Evolutionary conservation across 805 yeast species (phyloP).

Genomic region (Komagataella phaffii): DNA sequence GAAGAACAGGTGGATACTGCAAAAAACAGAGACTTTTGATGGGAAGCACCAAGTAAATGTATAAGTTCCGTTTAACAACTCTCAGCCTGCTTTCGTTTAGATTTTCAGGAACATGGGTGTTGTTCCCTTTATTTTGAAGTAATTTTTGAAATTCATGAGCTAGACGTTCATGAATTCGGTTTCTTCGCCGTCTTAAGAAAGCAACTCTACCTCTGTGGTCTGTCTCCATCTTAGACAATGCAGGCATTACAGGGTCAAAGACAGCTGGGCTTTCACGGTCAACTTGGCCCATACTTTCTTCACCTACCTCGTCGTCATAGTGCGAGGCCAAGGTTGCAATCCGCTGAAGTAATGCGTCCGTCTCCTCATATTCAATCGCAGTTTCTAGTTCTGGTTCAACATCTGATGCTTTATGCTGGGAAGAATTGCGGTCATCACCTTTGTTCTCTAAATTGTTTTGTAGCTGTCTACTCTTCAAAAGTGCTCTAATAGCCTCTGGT

Average conservation of each 20-base stretch:
- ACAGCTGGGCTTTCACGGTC: neutral
- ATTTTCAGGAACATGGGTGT: neutral
- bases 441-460: constrained; percentile 4
- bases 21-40: constrained; percentile 46
- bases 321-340: neutral
- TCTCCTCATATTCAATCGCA: constrained; percentile 12
- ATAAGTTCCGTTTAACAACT: constrained; percentile 8
- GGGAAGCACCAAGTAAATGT: constrained; percentile 44
- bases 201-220: neutral
- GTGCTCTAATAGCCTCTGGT: constrained; percentile 34
- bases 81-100: neutral
- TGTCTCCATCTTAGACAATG: neutral
- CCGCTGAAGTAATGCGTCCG: neutral
- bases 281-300: neutral
- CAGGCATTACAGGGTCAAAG: neutral
- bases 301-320: neutral
- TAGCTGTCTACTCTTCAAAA: constrained; percentile 19
- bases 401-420: constrained; percentile 1
- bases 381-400: constrained; percentile 7
- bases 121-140: neutral
- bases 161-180: neutral
- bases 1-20: constrained; percentile 59
- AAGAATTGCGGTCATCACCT: constrained; percentile 8
- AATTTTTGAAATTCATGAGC: neutral
- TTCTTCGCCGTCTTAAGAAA: neutral